Base-by-base conservation (phyloP, 306 rosid species). In the Astragalus glycyphyllos region DNA sequence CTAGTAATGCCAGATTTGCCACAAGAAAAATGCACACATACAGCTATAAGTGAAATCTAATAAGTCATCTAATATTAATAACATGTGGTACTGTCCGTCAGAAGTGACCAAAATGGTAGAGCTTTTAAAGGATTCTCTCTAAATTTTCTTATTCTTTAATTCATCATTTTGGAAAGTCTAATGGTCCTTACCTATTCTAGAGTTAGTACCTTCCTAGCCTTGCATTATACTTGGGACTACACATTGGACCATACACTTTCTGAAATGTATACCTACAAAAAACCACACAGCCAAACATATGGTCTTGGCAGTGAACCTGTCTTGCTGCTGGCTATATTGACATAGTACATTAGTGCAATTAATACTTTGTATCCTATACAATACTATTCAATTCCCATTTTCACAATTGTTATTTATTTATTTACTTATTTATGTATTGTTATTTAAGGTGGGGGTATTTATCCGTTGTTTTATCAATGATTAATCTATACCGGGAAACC, bases 241-340 rank as follows among this genome's bases (percentile, higher is more conserved):
- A 75, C 16, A 77, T 37, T 72, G 79, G 79, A 77, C 82, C 80
- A 57, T 70, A 47, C 10, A n/a, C n/a, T n/a, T 77, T 54, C 44
- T 29, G 55, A 54, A 54, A 72, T 68, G 68, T 35, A 48, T 59
- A 65, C 58, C 73, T 37, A 41, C 40, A 37, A 55, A 46, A 44
- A 69, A 38, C 5, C 64, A 64, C 69, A 61, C 23, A 74, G 64
- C 79, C 72, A 79, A 73, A 56, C 76, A 73, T 15, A 38, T 67
- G 37, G 61, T 3, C 31, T 55, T 34, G 23, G 15, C 11, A 46
- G 14, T 50, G 54, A 79, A 41, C 67, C 79, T 58, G 1, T 67
- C 14, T 62, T 66, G 73, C 23, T 58, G 45, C 75, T 57, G 0
- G 49, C 74, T 57, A 38, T 42, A 13, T 72, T 72, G 59, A 44